phyloP scores from a whole-genome alignment of 1,139 yeast genomes.

The Magnusiomyces suaveolens region DNA sequence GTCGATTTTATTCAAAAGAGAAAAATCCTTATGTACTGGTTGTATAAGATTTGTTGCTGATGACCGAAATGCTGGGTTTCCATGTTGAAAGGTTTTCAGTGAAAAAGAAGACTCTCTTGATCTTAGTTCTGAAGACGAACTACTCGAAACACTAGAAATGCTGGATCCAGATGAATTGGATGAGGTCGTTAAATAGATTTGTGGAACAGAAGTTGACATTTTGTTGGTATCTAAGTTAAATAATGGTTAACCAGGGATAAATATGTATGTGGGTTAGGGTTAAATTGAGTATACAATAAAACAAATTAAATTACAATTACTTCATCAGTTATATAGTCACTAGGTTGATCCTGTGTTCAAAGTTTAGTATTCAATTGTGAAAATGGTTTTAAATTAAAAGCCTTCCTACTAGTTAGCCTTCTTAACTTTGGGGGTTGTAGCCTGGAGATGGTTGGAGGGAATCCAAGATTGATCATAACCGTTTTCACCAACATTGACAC shows the following conservation, averaged over 20 bases:
- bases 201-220: not conserved
- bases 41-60: not conserved
- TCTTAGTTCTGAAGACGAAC: not conserved
- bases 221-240: too few relatives aligned
- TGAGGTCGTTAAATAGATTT: not conserved
- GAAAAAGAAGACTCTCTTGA: not conserved
- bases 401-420: not conserved
- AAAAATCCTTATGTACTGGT: not conserved
- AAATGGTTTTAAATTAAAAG: not conserved
- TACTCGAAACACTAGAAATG: not conserved
- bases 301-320: too few relatives aligned
- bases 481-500: constrained; percentile 30
- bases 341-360: too few relatives aligned
- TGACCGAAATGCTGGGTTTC: not conserved
- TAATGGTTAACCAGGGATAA: too few relatives aligned
- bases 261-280: too few relatives aligned
- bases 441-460: constrained; percentile 42
- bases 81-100: not conserved
- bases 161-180: not conserved
- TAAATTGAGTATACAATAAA: too few relatives aligned
- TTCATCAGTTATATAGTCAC: too few relatives aligned
- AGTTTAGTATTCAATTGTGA: too few relatives aligned
- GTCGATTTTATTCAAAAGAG: not conserved
- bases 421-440: not conserved
- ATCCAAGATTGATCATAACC: constrained; percentile 48